Evolutionary conservation across 169 alveolate species (phyloP), one percentile per base, ranked within the genome.

Genomic region (Eimeria sp.): DNA sequence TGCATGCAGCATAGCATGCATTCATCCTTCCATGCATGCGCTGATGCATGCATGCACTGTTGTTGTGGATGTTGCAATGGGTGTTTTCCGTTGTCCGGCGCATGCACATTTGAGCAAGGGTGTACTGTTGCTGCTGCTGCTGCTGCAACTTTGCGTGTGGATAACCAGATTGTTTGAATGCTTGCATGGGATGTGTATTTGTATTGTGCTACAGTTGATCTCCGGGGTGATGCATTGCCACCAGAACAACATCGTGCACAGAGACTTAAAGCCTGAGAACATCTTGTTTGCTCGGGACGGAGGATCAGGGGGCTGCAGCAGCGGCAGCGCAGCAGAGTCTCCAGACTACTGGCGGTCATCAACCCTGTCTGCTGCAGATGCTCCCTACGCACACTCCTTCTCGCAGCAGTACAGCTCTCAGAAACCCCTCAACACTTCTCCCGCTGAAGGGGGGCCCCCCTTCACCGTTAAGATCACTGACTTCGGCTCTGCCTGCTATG

Each of bases 211-310:
- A 63, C 96, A 95, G 90, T 65, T 95, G 43, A 43, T 95, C 22
- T 95, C 93, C 11, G 97, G 94, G 34, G 93, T 95, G 75, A 70
- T 75, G 94, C 97, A 95, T 70, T 95, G 97, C 75, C 97, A 95
- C 90, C 18, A 54, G 49, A 86, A 90, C 93, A 72, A 88, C 82
- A 73, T 95, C 67, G 95, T 95, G n/a, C 97, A 95, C 70, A 87
- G 97, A 16, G 97, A 95, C 27, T 45, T 95, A 51, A 95, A 95
- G 84, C 97, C 97, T 25, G 97, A 95, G 43, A 95, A 95, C 63
- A 63, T 95, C 7, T 88, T 95, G 57, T 95, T 92, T 80, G 82
- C 92, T 34, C 95, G 75, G 5, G 91, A 83, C 9, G 43, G 22
- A 16, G 61, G 27, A 4, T 61, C 70, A 18, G n/a, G 70, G 27